Conservation (phyloP, 768 basidiomycete genomes). For the Pseudohyphozyma bogoriensis region DNA sequence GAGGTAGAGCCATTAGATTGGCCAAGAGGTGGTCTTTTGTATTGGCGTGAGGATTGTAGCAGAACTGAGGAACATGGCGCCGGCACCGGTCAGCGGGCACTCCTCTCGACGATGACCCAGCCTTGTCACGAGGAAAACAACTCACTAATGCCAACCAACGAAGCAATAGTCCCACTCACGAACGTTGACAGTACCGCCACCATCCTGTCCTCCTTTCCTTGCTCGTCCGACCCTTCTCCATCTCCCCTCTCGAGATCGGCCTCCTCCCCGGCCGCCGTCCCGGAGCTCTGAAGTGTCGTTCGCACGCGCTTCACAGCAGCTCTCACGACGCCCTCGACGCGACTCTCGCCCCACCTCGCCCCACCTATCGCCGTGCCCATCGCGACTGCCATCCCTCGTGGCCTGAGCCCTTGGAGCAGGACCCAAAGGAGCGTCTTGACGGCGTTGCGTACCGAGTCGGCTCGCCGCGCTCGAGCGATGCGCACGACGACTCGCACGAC, state of each 20-base stretch:
- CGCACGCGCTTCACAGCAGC: background rate
- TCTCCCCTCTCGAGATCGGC: background rate
- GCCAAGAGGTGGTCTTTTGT: background rate
- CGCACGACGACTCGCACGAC: constrained; percentile 7
- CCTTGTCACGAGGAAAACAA: no score
- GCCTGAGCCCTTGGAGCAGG: background rate
- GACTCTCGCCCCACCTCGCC: constrained; percentile 8
- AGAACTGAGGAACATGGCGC: background rate
- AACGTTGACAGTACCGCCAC: constrained; percentile 10
- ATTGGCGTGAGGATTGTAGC: background rate
- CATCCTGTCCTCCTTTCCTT: no score
- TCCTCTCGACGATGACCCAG: no score
- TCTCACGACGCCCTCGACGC: constrained; percentile 7
- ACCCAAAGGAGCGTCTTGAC: background rate
- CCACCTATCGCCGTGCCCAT: constrained; percentile 23
- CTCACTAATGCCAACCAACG: no score
- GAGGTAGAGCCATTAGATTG: background rate
- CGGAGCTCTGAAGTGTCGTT: background rate
- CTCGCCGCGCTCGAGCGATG: background rate
- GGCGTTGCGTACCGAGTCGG: background rate
- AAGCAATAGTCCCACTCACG: background rate
- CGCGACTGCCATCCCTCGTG: constrained; percentile 9
- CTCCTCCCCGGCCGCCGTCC: constrained; percentile 3
- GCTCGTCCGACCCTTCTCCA: background rate
- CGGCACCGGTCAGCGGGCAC: no score